Percentiles rank a stretch among this genome's conserved stretches.
Conservation (phyloP, 73 alveolate genomes). For the Stentor roeselii region DNA sequence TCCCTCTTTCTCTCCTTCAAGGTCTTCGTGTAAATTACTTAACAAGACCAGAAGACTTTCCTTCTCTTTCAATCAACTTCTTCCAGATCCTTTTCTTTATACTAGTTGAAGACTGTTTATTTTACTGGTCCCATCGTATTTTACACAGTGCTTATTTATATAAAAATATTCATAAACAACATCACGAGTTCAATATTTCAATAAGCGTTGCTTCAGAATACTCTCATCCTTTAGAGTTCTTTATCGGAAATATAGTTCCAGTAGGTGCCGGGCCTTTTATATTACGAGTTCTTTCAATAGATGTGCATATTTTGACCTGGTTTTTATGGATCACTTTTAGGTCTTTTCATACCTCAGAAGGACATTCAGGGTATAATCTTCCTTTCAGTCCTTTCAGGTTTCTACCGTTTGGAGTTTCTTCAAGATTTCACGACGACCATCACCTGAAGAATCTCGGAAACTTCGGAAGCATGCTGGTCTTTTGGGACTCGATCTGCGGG, state of each 20-base stretch:
- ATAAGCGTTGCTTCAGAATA: constrained; percentile 46
- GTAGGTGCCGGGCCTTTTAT: constrained; percentile 5
- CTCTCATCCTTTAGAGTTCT: constrained; percentile 47
- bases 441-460: constrained; percentile 31
- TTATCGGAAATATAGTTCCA: constrained; percentile 32
- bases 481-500: constrained; percentile 25
- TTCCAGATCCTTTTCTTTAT: constrained; percentile 26
- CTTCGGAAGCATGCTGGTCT: constrained; percentile 13
- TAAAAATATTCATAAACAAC: constrained; percentile 41
- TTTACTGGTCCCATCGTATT: constrained; percentile 41
- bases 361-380: constrained; percentile 64
- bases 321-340: constrained; percentile 39
- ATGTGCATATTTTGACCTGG: constrained; percentile 45
- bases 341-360: constrained; percentile 51
- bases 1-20: not conserved
- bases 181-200: constrained; percentile 41
- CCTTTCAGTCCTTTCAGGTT: constrained; percentile 39
- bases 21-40: constrained; percentile 29
- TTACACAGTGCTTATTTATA: constrained; percentile 46
- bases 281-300: constrained; percentile 20
- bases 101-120: constrained; percentile 38
- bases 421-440: constrained; percentile 30
- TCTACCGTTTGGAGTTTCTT: not conserved
- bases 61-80: not conserved
- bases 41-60: constrained; percentile 27